A percentile compares a stretch with the other conserved stretches of the same genome.
Conservation (phyloP, 1,139 yeast species). For the Candida tetrigidarum region DNA sequence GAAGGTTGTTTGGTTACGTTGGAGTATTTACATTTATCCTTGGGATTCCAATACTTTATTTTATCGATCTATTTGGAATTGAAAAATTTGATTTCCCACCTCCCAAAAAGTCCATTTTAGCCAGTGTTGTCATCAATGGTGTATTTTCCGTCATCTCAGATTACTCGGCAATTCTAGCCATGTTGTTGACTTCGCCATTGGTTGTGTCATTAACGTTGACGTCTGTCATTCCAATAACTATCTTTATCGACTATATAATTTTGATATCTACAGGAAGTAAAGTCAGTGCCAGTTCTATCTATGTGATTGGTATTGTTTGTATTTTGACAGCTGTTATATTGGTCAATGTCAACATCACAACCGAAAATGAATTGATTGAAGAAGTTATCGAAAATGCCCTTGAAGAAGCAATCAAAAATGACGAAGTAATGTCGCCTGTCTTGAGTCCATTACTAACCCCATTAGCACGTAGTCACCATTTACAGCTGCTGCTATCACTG, state of each 20-base stretch:
- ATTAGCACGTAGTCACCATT: conserved; percentile 9
- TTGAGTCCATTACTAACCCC: conserved; percentile 46
- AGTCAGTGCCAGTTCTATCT: conserved; percentile 31
- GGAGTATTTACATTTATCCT: conserved; percentile 45
- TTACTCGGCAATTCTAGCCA: conserved; percentile 51
- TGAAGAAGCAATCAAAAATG: conserved; percentile 50
- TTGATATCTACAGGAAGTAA: conserved; percentile 24
- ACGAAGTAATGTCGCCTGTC: conserved; percentile 50
- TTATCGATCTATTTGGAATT: conserved; percentile 36
- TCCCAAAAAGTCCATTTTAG: conserved; percentile 33
- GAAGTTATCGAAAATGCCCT: conserved; percentile 53
- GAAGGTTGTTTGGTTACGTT: conserved; percentile 50
- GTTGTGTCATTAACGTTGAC: conserved; percentile 56
- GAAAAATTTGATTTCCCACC: conserved; percentile 51
- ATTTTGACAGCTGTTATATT: conserved; percentile 51
- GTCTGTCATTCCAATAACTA: conserved; percentile 56
- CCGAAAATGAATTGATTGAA: conserved; percentile 51
- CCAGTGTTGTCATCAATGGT: conserved; percentile 45
- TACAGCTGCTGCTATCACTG: conserved; percentile 1
- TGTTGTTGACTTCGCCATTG: conserved; percentile 57
- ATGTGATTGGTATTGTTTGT: conserved; percentile 49
- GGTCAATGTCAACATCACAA: conserved; percentile 45
- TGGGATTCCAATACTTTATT: conserved; percentile 41
- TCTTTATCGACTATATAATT: conserved; percentile 47
- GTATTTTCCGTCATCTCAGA: conserved; percentile 53